Conservation (phyloP, 148 eudicot species). For the Amaranthus hypochondriacus region DNA sequence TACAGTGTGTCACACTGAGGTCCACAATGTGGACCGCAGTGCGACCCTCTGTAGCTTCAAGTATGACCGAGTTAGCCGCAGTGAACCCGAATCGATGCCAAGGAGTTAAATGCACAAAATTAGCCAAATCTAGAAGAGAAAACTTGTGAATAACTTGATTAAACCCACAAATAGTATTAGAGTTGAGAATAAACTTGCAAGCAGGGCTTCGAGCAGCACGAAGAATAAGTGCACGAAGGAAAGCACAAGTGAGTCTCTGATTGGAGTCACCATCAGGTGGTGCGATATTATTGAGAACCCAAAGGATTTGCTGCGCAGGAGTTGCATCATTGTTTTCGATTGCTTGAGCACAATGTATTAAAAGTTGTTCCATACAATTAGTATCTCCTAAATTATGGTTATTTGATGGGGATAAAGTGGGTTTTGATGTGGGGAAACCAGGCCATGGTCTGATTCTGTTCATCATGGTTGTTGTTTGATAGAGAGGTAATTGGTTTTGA, state of each 20-base stretch:
- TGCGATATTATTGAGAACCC: constrained; percentile 91
- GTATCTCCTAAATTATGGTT: constrained; percentile 40
- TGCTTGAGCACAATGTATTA: constrained; percentile 86
- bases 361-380: constrained; percentile 76
- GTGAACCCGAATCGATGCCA: constrained; percentile 95
- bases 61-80: constrained; percentile 66
- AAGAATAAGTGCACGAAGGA: constrained; percentile 69
- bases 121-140: constrained; percentile 65
- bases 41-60: constrained; percentile 48
- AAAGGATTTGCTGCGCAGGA: constrained; percentile 73
- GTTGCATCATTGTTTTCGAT: constrained; percentile 78
- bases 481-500: constrained; percentile 29
- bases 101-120: constrained; percentile 82
- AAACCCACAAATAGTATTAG: constrained; percentile 13
- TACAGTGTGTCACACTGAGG: constrained; percentile 73
- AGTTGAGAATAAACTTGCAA: constrained; percentile 35
- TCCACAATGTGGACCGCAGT: constrained; percentile 65
- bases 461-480: constrained; percentile 33
- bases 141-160: constrained; percentile 34
- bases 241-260: constrained; percentile 74
- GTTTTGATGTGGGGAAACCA: constrained; percentile 25
- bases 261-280: constrained; percentile 73
- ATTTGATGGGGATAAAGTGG: constrained; percentile 1
- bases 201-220: constrained; percentile 53
- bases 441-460: constrained; percentile 46